Conservation (phyloP, 1,139 yeast genomes). For the Blastobotrys ciferrii region DNA sequence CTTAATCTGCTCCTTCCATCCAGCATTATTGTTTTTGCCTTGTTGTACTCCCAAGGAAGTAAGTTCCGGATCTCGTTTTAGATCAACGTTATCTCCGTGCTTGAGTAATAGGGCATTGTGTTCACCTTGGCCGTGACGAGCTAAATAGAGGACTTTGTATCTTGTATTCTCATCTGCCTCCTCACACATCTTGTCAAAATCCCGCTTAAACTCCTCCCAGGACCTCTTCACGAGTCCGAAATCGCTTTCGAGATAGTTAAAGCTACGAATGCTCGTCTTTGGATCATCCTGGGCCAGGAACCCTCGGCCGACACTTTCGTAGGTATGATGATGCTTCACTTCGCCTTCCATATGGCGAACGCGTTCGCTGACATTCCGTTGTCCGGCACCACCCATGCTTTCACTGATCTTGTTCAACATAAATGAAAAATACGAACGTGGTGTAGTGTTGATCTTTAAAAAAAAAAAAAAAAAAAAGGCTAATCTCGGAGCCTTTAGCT, state of each 20-base stretch:
- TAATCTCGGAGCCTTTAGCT: neutral
- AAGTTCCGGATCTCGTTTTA: constrained; percentile 65
- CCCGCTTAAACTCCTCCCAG: constrained; percentile 46
- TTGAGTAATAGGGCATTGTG: constrained; percentile 61
- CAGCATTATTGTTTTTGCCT: constrained; percentile 44
- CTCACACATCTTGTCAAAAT: constrained; percentile 42
- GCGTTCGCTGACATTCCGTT: neutral
- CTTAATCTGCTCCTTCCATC: constrained; percentile 77
- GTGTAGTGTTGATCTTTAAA: neutral
- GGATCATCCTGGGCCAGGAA: constrained; percentile 51
- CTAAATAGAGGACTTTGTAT: constrained; percentile 59
- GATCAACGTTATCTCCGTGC: constrained; percentile 50
- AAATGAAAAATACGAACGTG: too few relatives aligned
- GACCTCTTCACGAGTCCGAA: constrained; percentile 46
- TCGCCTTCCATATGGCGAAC: constrained; percentile 3
- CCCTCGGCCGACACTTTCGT: constrained; percentile 34
- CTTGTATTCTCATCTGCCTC: constrained; percentile 38
- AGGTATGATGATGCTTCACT: neutral
- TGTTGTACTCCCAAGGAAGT: constrained; percentile 59
- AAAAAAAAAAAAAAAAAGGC: neutral
- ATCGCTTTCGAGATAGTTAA: constrained; percentile 47
- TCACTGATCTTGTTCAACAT: neutral
- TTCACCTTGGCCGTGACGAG: constrained; percentile 78
- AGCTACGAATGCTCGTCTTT: constrained; percentile 47
- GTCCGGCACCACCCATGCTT: neutral